phyloP scores from a whole-genome alignment of 2,329 filamentous ascomycete species.

The Sporothrix humicola region DNA sequence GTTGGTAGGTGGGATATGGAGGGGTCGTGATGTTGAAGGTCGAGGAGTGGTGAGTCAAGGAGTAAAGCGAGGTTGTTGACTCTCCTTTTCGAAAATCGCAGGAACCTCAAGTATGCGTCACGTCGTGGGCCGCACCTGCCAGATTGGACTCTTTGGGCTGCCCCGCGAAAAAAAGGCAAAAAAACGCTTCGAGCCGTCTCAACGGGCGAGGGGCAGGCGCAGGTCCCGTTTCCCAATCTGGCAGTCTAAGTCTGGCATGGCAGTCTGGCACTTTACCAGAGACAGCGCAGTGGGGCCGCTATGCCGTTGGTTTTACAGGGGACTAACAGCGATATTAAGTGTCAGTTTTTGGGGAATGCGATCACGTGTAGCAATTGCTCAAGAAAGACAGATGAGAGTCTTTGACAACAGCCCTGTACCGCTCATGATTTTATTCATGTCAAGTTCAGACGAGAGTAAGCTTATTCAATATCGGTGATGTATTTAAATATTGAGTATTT shows the following conservation, averaged over 20 bases:
- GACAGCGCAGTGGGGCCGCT: conserved; percentile 25
- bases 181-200: conserved; percentile 25
- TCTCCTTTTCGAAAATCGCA: background rate
- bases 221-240: too few species aligned
- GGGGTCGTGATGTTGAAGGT: background rate
- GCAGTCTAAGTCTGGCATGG: background rate
- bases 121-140: conserved; percentile 26
- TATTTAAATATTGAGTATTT: background rate
- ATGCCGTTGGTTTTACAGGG: background rate
- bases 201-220: conserved; percentile 31
- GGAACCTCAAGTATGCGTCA: conserved; percentile 16
- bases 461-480: too few species aligned
- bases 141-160: conserved; percentile 7
- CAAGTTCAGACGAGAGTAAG: background rate
- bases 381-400: background rate
- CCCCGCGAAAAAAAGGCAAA: conserved; percentile 33
- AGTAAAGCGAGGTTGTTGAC: conserved; percentile 14
- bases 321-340: background rate
- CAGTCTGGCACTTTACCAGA: conserved; percentile 20
- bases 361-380: conserved; percentile 19
- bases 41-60: background rate
- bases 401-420: background rate
- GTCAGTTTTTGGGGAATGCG: background rate
- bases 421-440: too few species aligned
- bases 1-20: background rate